Evolutionary conservation across 306 rosid genomes (phyloP), one percentile per base, ranked within the genome.

Genomic region (Casuarina equisetifolia): DNA sequence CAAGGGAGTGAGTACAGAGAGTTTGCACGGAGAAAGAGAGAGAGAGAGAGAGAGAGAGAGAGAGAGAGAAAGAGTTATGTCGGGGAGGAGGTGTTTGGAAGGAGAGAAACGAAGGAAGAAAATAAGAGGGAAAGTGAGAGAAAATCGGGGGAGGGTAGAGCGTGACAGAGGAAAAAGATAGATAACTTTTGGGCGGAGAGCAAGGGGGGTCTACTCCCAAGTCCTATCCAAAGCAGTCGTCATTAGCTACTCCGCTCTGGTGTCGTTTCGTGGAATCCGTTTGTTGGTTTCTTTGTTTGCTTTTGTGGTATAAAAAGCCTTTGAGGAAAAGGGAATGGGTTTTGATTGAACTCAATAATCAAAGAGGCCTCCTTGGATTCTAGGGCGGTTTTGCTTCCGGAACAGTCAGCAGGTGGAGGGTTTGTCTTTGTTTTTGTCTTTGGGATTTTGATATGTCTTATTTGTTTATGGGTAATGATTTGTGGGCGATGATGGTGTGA

Each of bases 21-120:
- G 43, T 50, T 53, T 48, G 80, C 89, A 83, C 78, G 89, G 86
- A 69, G 79, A 55, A 80, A 82, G 77, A 81, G 89, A 77, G 19
- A 3, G 40, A 25, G 69, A 79, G 57, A 72, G 69, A 19, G 12
- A 44, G 70, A 78, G 73, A 61, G 81, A 86, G 78, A 71, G 84
- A 7, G 19, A 3, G 40, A 25, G 69, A 79, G 57, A 72, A 61
- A 19, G 12, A 44, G 70, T 25, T 25, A 25, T 25, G 32, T 25
- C 32, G 32, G 32, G 32, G 32, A 25, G 32, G 32, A 25, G 32
- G 32, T 25, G 32, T 25, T 25, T 25, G 32, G 32, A 25, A 25
- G 74, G 73, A 61, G 81, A 86, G 78, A 71, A 82, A 83, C 78
- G 89, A 85, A 69, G 79, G 51, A 80, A 82, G 77, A 81, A 88